Conservation (phyloP, 2,329 filamentous ascomycete species). For the Gnomoniopsis sp. region DNA sequence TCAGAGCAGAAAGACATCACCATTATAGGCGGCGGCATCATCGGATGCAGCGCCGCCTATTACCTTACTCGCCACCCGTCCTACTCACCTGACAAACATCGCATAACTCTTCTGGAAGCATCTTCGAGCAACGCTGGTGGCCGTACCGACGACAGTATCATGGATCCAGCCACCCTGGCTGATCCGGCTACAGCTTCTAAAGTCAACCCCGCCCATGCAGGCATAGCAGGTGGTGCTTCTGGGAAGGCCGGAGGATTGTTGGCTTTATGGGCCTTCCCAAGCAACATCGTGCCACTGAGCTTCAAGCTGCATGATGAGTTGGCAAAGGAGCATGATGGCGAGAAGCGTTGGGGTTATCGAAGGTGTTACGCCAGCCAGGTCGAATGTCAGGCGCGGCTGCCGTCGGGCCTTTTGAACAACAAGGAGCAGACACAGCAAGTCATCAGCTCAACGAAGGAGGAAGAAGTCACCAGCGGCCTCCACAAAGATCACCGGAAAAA, state of each 20-base stretch:
- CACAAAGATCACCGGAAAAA: conserved; percentile 24
- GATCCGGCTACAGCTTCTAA: conserved; percentile 23
- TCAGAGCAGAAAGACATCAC: conserved; percentile 16
- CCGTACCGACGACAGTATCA: conserved; percentile 29
- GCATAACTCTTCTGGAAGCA: conserved; percentile 65
- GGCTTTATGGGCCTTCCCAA: conserved; percentile 72
- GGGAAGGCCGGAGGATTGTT: conserved; percentile 75
- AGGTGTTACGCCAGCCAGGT: conserved; percentile 26
- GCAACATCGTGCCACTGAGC: conserved; percentile 66
- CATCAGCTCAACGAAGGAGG: background rate
- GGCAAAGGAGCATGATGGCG: conserved; percentile 64
- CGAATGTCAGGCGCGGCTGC: conserved; percentile 12
- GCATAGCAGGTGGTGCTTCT: conserved; percentile 70
- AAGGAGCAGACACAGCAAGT: background rate
- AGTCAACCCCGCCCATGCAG: conserved; percentile 30
- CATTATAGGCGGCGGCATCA: conserved; percentile 66
- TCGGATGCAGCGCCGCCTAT: conserved; percentile 72
- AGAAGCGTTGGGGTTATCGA: conserved; percentile 68
- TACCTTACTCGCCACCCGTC: conserved; percentile 68
- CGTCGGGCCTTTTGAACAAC: background rate
- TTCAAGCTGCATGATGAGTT: conserved; percentile 67
- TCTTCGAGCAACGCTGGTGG: conserved; percentile 34
- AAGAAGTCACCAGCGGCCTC: conserved; percentile 9
- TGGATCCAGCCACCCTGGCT: conserved; percentile 28
- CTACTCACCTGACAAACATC: conserved; percentile 62